Evolutionary conservation across 108 stramenopile species (phyloP).

Genomic region (Stephanodiscus minutulus): DNA sequence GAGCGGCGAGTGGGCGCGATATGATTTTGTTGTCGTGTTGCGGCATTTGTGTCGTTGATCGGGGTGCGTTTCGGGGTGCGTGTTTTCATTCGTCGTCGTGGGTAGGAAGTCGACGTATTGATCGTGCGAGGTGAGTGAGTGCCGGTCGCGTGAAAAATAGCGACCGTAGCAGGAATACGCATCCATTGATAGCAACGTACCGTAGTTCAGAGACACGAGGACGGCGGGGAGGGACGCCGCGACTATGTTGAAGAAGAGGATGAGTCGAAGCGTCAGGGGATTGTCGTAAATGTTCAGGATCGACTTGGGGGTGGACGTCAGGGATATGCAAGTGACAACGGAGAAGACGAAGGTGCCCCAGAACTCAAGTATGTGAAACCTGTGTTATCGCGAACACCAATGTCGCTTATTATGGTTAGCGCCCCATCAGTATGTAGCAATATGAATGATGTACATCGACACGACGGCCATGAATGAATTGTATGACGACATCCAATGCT

Average conservation of each 20-base stretch:
- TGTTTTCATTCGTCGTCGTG: no score
- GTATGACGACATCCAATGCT: neutral
- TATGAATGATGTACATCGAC: neutral
- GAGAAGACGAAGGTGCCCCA: constrained; percentile 43
- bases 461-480: no score
- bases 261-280: constrained; percentile 30
- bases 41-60: no score
- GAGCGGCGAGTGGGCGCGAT: no score
- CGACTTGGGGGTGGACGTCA: constrained; percentile 42
- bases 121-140: no score
- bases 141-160: no score
- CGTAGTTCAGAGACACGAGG: constrained; percentile 10
- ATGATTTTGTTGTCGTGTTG: no score
- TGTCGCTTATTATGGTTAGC: neutral
- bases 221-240: constrained; percentile 41
- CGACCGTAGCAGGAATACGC: no score
- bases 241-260: constrained; percentile 52
- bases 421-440: neutral
- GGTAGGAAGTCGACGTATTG: no score
- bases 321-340: constrained; percentile 15
- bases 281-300: constrained; percentile 29
- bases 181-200: no score
- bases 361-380: constrained; percentile 50
- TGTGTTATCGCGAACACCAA: constrained; percentile 10
- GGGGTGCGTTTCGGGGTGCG: no score